Evolutionary conservation across 1,139 yeast genomes (phyloP).

Genomic region (Debaryomyces sp.): DNA sequence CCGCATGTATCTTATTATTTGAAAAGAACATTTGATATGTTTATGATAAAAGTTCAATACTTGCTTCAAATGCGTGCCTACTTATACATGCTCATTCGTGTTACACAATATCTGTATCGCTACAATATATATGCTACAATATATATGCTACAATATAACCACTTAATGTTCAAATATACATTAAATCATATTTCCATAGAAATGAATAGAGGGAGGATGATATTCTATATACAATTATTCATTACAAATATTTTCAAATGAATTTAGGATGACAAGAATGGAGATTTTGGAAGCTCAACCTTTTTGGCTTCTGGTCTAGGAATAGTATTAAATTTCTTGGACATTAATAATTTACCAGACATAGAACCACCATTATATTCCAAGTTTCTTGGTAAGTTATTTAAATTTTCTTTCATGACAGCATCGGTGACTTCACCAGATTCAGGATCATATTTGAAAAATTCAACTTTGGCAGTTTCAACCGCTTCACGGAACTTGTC

Average conservation of each 20-base stretch:
- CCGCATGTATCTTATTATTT: constrained; percentile 29
- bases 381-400: constrained; percentile 35
- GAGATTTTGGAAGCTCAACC: constrained; percentile 38
- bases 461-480: constrained; percentile 60
- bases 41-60: background rate
- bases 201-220: background rate
- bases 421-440: constrained; percentile 27
- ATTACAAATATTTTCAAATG: background rate
- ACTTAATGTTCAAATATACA: background rate
- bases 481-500: constrained; percentile 62
- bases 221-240: constrained; percentile 5
- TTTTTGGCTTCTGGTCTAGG: constrained; percentile 28
- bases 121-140: no score
- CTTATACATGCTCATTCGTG: background rate
- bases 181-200: background rate
- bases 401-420: constrained; percentile 30
- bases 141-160: no score
- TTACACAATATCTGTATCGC: background rate
- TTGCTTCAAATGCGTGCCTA: background rate
- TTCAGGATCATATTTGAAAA: constrained; percentile 44
- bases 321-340: constrained; percentile 41
- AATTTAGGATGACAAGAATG: constrained; percentile 25
- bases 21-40: constrained; percentile 28
- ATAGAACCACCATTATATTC: constrained; percentile 30
- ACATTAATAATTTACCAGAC: constrained; percentile 27